Base-by-base conservation (phyloP, 2,329 filamentous ascomycete genomes). In the Dactylellina drechsleri region DNA sequence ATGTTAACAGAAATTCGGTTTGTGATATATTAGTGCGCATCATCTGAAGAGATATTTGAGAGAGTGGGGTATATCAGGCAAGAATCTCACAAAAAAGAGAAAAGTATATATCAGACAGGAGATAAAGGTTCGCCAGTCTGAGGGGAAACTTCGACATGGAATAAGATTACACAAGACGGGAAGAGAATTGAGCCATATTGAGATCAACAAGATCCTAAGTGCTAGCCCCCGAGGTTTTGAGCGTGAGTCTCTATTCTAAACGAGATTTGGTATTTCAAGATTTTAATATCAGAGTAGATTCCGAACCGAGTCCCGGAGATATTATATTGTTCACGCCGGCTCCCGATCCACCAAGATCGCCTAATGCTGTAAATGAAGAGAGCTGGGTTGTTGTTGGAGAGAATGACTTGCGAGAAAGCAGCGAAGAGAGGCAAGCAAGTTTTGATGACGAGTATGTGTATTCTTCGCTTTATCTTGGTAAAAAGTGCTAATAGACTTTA, bases 381-480 rank as follows among this genome's bases (percentile, higher is more conserved):
- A 58, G n/a, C 23, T 58, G 54, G 54, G n/a, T 58, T 13, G 54
- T 58, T 13, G 36, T 58, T 13, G 54, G 54, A 7, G 54, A 58
- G 2, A 40, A 45, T 45, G 28, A 57, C 40, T 2, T 18, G 4
- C 28, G 40, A 43, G 20, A 10, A 2, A 16, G 12, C 28, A 13
- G 23, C 36, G 26, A 36, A 2, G 26, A 31, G 13, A n/a, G 6
- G 26, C 20, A 13, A 13, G 6, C 20, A 28, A 54, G 13, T 18
- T 54, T 23, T 4, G 52, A 54, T 23, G 52, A 54, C 2, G 20
- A n/a, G 49, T 52, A 52, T 18, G 16, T 52, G 13, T 20, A 18
- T 23, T 23, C 2, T 23, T 23, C 23, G 23, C 23, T 36, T 8
- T 47, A 47, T 13, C 43, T 47, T 8, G 16, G 13, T n/a, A 8